Evolutionary conservation across 2,329 filamentous ascomycete species (phyloP).

Genomic region (Leptographium flavum): DNA sequence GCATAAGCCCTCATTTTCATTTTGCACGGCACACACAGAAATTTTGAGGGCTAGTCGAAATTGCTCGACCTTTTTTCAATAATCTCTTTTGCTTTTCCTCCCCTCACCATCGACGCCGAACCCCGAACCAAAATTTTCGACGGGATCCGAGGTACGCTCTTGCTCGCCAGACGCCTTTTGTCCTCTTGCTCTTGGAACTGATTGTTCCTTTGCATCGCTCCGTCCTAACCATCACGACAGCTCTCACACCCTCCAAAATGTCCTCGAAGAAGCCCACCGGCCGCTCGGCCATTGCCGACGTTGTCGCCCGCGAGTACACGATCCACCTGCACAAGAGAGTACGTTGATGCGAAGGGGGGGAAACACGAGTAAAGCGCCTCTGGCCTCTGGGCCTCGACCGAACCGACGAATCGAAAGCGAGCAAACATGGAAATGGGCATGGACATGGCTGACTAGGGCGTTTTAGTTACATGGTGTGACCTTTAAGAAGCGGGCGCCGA

Average conservation of each 20-base stretch:
- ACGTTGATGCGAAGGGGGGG: constrained; percentile 35
- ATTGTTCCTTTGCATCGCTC: background rate
- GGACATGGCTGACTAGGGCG: constrained; percentile 1
- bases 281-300: constrained; percentile 95
- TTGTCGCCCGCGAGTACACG: constrained; percentile 99
- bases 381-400: too few relatives aligned
- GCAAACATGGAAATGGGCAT: too few relatives aligned
- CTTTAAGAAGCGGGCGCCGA: constrained; percentile 99
- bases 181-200: too few relatives aligned
- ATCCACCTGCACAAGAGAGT: constrained; percentile 99
- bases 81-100: constrained; percentile 3
- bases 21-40: constrained; percentile 8
- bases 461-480: constrained; percentile 78
- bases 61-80: constrained; percentile 7
- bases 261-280: constrained; percentile 50
- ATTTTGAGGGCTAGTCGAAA: constrained; percentile 8
- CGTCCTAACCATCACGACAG: constrained; percentile 1
- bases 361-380: too few relatives aligned
- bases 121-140: constrained; percentile 7
- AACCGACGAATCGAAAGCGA: too few relatives aligned
- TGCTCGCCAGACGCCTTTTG: background rate
- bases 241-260: constrained; percentile 34
- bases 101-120: constrained; percentile 8
- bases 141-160: constrained; percentile 5
- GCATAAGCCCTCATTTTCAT: constrained; percentile 2